Percentiles rank a stretch among this genome's conserved stretches.
Conservation (phyloP, 2,329 filamentous ascomycete species). For the Bertia moriformis region DNA sequence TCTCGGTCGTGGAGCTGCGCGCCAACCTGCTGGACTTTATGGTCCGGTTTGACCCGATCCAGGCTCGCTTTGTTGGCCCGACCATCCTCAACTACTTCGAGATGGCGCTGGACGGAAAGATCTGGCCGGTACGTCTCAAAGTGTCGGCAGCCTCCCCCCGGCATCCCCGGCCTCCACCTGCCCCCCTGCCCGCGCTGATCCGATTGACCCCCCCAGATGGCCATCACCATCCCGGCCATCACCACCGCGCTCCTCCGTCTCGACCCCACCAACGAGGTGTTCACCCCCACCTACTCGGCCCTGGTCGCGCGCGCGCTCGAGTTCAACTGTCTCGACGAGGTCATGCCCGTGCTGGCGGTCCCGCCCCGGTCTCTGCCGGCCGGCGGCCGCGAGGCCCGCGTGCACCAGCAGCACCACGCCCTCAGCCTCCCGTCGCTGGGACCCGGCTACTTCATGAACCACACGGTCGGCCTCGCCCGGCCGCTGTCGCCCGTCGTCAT, state of each 20-base stretch:
- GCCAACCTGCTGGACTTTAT: too few species aligned
- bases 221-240: constrained; percentile 27
- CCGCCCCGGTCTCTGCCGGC: constrained; percentile 33
- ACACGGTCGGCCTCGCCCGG: constrained; percentile 41
- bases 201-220: constrained; percentile 18
- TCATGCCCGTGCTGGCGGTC: constrained; percentile 40
- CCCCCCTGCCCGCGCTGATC: constrained; percentile 1
- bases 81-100: too few species aligned
- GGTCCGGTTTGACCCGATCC: too few species aligned
- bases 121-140: too few species aligned
- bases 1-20: too few species aligned
- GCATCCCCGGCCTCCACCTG: neutral
- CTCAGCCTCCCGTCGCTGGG: constrained; percentile 24
- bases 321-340: constrained; percentile 32
- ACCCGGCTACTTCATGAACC: constrained; percentile 42
- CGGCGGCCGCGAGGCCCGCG: constrained; percentile 14
- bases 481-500: constrained; percentile 35
- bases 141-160: constrained; percentile 12
- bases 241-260: constrained; percentile 44
- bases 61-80: too few species aligned
- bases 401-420: constrained; percentile 28
- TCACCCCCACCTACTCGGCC: constrained; percentile 47
- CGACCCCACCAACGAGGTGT: constrained; percentile 50
- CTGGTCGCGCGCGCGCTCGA: constrained; percentile 40
- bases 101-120: too few species aligned